Base-by-base conservation (phyloP, 2,329 filamentous ascomycete species). In the Chrysosporium queenslandicum region DNA sequence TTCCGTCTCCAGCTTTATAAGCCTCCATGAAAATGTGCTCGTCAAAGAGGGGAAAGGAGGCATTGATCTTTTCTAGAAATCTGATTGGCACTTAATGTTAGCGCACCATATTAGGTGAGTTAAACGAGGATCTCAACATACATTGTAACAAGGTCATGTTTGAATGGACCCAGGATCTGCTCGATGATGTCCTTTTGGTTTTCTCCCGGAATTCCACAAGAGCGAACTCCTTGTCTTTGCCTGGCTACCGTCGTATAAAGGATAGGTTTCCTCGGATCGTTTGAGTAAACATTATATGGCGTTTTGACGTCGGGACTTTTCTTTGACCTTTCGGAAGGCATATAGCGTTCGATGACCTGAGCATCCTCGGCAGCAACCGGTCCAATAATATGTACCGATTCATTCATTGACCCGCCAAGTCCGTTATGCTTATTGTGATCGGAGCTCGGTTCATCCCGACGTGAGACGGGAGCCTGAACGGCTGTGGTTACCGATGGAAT, bases 41-140 rank as follows among this genome's bases (percentile, higher is more conserved):
- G 54, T 83, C 78, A 6, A 83, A 70, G 1, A 83, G 67, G 0
- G 80, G 81, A 54, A 83, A 78, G n/a, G 77, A 79, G n/a, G 68
- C 67, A 60, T 83, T 79, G 36, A 78, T 74, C 51, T 76, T 72
- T 29, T 72, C 67, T 52, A 81, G 75, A 59, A 80, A 81, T 29
- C 76, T 78, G 60, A 67, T 23, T 27, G 32, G 7, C 4, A 23
- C 50, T 48, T 21, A 25, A 46, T 40, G 49, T 41, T 46, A 37
- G 25, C 9, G 18, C 14, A 14, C 3, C 14, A 32, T 14, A 12
- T 21, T 16, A 6, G 60, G 61, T 46, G 69, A 66, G 8, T 50
- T 14, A 16, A n/a, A 11, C 12, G 27, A 23, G 68, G 53, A 49
- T 61, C n/a, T n/a, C n/a, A 9, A 73, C 75, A 55, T 73, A 79